phyloP scores from a whole-genome alignment of 495 filamentous ascomycete genomes.

The Penicillium dipodomyicola region DNA sequence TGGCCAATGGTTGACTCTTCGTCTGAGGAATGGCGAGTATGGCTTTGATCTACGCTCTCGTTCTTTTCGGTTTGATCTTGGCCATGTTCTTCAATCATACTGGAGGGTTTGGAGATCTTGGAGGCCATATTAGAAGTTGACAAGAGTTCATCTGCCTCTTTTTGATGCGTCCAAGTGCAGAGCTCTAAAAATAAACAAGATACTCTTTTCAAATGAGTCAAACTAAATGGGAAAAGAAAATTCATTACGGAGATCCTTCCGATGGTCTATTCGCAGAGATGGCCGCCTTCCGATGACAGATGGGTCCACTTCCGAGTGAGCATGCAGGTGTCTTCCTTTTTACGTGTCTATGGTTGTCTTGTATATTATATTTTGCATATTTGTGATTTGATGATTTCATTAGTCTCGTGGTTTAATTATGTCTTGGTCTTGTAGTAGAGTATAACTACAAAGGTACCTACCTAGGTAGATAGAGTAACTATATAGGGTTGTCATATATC shows the following conservation, averaged over 20 bases:
- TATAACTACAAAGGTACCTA: too few relatives aligned
- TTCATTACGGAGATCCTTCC: neutral
- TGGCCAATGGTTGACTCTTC: slow-evolving; percentile 26
- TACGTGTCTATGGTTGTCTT: neutral
- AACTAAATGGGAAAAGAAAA: neutral
- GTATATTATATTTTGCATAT: neutral
- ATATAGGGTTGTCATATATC: neutral
- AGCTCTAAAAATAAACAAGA: neutral
- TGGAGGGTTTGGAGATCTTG: neutral
- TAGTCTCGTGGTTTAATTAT: too few relatives aligned
- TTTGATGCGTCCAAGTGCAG: neutral
- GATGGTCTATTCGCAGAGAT: slow-evolving; percentile 23
- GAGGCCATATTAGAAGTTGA: neutral
- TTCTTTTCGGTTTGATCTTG: neutral
- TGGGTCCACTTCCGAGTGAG: slow-evolving; percentile 11
- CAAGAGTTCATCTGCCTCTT: neutral
- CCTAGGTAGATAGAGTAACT: neutral
- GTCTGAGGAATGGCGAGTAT: slow-evolving; percentile 13
- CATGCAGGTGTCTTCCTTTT: neutral
- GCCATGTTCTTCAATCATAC: neutral
- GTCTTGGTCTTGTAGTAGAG: neutral
- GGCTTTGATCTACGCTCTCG: slow-evolving; percentile 5
- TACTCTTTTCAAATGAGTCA: neutral
- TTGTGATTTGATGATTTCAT: neutral
- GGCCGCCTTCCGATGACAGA: slow-evolving; percentile 15